Base-by-base conservation (phyloP, 805 yeast species). In the Ogataea kodamae region DNA sequence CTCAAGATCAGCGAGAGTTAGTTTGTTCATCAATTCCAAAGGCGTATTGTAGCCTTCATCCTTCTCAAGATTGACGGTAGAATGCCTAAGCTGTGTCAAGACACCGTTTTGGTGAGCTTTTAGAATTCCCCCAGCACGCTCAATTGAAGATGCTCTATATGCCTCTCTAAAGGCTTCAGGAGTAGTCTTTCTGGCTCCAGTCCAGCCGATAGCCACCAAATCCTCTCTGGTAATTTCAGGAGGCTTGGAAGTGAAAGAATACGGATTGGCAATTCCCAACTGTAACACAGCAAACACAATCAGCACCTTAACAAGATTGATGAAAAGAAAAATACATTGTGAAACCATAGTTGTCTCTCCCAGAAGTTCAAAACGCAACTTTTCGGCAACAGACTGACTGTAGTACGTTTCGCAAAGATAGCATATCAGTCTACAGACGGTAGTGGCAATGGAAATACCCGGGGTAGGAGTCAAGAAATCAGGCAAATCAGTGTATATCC, bases 401-500 rank as follows among this genome's bases (percentile, higher is more conserved):
- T 73, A 59, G 13, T 46, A 35, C 11, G 50, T 25, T 11, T 27
- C 43, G 16, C 69, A 49, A 2, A 65, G 14, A 16, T 46, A 40
- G 9, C 59, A 51, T 5, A 52, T 35, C 2, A 41, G 12, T 34
- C 52, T 61, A 5, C 72, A 61, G 17, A 77, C 37, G 46, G 76
- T 74, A 49, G 78, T 81, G 8, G 94, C 81, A 37, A 87, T 62
- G 45, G 89, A 82, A 37, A 78, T 71, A 15, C 96, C 96, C 0
- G 97, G 97, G 4, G 97, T 90, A 29, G 97, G 97, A 21, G 89
- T 75, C 34, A 87, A 66, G 49, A 68, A 72, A 53, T 87, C 96
- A 2, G 98, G 98, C 56, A 92, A 70, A 63, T 92, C 97, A 2
- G 95, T 79, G 59, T 89, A 92, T 39, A 92, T 71, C 97, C 98